These are phyloP conservation scores for Talaromyces thailandensis DNA, from an alignment of 495 filamentous ascomycete genomes.

Conservation along the genomic window DNA sequence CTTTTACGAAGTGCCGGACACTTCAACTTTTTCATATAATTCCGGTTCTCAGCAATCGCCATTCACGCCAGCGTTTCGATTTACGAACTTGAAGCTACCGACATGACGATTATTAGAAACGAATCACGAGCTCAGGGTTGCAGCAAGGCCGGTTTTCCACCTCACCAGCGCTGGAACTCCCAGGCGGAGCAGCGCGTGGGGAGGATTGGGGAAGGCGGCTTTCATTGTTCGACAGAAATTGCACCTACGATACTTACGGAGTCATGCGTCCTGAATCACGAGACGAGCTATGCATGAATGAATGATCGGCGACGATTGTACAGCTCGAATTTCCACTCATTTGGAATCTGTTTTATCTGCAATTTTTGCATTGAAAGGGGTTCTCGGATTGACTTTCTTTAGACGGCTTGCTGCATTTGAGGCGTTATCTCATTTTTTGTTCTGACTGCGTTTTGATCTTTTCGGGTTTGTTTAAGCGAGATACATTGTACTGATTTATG, in stretches of 20 bases:
- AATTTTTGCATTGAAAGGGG: constrained; percentile 11
- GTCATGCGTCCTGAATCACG: neutral
- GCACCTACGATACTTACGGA: neutral
- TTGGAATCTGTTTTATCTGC: constrained; percentile 7
- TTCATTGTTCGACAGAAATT: neutral
- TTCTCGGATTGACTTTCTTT: constrained; percentile 6
- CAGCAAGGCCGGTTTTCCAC: neutral
- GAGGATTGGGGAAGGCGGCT: neutral
- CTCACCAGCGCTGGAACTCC: neutral
- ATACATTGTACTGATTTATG: constrained; percentile 5
- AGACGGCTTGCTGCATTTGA: constrained; percentile 6
- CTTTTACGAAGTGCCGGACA: neutral
- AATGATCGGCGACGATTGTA: constrained; percentile 2
- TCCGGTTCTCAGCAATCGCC: neutral
- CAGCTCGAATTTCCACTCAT: neutral
- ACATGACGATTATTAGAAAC: neutral
- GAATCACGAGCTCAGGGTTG: neutral
- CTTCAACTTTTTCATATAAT: neutral
- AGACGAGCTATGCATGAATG: constrained; percentile 3
- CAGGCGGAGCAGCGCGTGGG: constrained; percentile 2
- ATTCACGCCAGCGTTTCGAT: neutral
- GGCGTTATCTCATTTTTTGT: constrained; percentile 4
- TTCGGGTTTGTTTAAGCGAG: constrained; percentile 1
- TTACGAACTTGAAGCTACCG: neutral
- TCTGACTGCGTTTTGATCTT: neutral